A percentile compares a stretch with the other conserved stretches of the same genome.
Conservation (phyloP, 2,329 filamentous ascomycete genomes). For the Pyrenochaeta sp. region DNA sequence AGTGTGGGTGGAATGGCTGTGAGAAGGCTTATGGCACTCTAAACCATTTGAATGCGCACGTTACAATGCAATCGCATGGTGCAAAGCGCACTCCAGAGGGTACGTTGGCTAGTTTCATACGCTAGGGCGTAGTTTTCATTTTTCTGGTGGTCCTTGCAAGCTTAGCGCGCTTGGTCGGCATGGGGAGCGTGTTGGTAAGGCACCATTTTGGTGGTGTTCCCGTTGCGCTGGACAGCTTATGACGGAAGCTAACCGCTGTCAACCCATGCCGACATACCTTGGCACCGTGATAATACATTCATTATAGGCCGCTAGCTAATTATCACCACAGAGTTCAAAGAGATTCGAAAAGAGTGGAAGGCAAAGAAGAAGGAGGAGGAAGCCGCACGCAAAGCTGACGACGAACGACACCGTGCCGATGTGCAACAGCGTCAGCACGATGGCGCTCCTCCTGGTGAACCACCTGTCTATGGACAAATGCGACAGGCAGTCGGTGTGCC, state of each 20-base stretch:
- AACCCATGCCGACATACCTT: slow-evolving; percentile 49
- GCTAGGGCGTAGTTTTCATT: slow-evolving; percentile 17
- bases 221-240: slow-evolving; percentile 56
- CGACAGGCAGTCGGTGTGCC: slow-evolving; percentile 54
- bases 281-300: slow-evolving; percentile 32
- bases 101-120: slow-evolving; percentile 59
- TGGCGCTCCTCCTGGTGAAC: slow-evolving; percentile 59
- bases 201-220: slow-evolving; percentile 61
- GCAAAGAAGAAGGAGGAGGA: slow-evolving; percentile 99
- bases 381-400: slow-evolving; percentile 83
- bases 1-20: slow-evolving; percentile 97
- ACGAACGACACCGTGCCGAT: slow-evolving; percentile 79
- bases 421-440: slow-evolving; percentile 60
- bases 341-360: slow-evolving; percentile 99
- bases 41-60: slow-evolving; percentile 96
- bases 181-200: slow-evolving; percentile 53
- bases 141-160: slow-evolving; percentile 37
- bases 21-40: slow-evolving; percentile 98
- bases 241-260: slow-evolving; percentile 54
- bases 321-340: slow-evolving; percentile 83
- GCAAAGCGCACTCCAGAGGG: slow-evolving; percentile 96
- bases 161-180: slow-evolving; percentile 42
- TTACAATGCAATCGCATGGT: slow-evolving; percentile 98
- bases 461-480: slow-evolving; percentile 54
- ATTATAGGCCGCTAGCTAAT: slow-evolving; percentile 48